Conservation (phyloP, 441 rosid genomes). For the Rhodomyrtus psidioides region DNA sequence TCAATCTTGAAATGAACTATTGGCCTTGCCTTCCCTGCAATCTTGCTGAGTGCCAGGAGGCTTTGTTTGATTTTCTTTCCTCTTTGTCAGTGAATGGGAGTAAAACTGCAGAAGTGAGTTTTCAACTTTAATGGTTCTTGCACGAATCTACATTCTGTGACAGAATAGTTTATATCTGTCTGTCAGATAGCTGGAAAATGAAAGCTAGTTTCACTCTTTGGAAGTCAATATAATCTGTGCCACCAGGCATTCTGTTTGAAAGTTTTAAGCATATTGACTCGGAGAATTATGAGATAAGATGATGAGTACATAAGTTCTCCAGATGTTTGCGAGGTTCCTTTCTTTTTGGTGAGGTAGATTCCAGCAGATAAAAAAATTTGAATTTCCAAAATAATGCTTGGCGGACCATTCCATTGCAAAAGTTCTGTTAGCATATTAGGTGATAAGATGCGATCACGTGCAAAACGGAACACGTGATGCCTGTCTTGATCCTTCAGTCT, state of each 20-base stretch:
- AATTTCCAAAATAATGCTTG: background rate
- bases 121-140: background rate
- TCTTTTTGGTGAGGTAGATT: background rate
- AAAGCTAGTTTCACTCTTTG: background rate
- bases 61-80: constrained; percentile 14
- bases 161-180: background rate
- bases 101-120: constrained; percentile 15
- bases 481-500: background rate
- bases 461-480: background rate
- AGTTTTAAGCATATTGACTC: background rate
- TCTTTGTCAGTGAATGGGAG: constrained; percentile 8
- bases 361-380: background rate
- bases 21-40: constrained; percentile 20
- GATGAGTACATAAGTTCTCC: background rate
- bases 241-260: background rate
- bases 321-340: background rate
- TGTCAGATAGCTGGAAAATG: background rate
- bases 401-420: background rate
- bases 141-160: background rate
- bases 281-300: background rate
- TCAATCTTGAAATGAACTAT: constrained; percentile 19
- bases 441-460: background rate
- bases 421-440: background rate
- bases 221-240: background rate
- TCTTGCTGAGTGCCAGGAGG: constrained; percentile 18